Evolutionary conservation across 768 basidiomycete genomes (phyloP), one percentile per base, ranked within the genome.

Genomic region (Punctularia strigosozonata): DNA sequence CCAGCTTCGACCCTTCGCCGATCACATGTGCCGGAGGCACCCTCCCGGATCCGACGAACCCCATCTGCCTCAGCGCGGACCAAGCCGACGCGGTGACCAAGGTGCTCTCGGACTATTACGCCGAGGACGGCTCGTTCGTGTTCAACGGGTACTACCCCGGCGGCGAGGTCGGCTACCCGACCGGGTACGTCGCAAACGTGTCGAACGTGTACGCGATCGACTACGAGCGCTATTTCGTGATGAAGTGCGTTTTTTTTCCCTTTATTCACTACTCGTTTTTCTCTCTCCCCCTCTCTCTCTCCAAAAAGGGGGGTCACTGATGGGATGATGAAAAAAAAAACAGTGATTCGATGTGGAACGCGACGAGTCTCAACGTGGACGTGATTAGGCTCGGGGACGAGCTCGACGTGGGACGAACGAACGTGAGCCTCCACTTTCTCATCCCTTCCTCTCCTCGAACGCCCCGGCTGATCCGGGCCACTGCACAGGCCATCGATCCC

Each of bases 401-500:
- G 33, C 33, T 34, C 8, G 8, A 8, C 19, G 10, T 19, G 12
- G 33, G 10, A 8, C 10, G 8, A 8, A 19, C 12, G 10, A 34
- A 34, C 18, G 33, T 30, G 28, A 30, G 28, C 28, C 10, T 30
- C 15, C 10, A 10, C 10, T 30, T 15, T 15, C 28, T 30, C 28
- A 10, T 30, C 10, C 15, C 10, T 30, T 10, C 28, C 15, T 30
- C 28, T 30, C 10, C 10, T 15, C 28, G 15, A 30, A 10, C 28
- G 10, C 28, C 28, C 28, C 15, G 10, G 10, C 10, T 28, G 15
- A 15, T 28, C 10, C 26, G 8, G 8, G 15, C 15, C 26, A 28
- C 26, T 8, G 26, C 25, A 17, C 23, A 53, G 51, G 51, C 51
- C 5, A 50, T 50, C 44, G 40, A 46, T 17, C 39, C 49, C 5